A percentile compares a stretch with the other conserved stretches of the same genome.
Conservation (phyloP, 495 filamentous ascomycete genomes). For the Talaromyces thailandensis region DNA sequence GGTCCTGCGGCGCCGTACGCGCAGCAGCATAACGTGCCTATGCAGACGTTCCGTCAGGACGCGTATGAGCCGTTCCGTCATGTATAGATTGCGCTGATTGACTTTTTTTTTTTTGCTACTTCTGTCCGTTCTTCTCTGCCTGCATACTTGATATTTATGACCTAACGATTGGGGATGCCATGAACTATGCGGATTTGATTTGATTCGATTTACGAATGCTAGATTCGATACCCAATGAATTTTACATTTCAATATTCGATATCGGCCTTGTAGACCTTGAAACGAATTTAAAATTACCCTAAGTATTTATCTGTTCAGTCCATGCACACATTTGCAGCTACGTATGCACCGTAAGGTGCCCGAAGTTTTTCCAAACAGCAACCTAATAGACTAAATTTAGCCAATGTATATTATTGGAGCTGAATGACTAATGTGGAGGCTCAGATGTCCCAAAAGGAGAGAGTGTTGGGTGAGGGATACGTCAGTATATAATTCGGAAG, state of each 20-base stretch:
- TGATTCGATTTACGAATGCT: neutral
- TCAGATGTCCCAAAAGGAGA: no score
- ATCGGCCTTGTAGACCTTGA: neutral
- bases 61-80: slow-evolving; percentile 41
- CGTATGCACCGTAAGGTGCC: no score
- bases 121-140: neutral
- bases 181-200: neutral
- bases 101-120: neutral
- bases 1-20: slow-evolving; percentile 11
- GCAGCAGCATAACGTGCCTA: slow-evolving; percentile 12
- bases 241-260: neutral
- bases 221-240: slow-evolving; percentile 6
- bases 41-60: slow-evolving; percentile 17
- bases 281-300: neutral
- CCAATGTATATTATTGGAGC: no score
- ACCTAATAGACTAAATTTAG: no score
- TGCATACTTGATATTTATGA: slow-evolving; percentile 6
- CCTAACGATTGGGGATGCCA: neutral
- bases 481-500: neutral
- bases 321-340: no score
- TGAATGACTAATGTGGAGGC: no score
- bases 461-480: no score
- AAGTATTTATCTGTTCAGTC: no score
- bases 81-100: slow-evolving; percentile 13
- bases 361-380: no score